Evolutionary conservation across 225 moss, liverwort and hornwort genomes (phyloP), one percentile per base, ranked within the genome.

Genomic region (Polytrichum formosum): DNA sequence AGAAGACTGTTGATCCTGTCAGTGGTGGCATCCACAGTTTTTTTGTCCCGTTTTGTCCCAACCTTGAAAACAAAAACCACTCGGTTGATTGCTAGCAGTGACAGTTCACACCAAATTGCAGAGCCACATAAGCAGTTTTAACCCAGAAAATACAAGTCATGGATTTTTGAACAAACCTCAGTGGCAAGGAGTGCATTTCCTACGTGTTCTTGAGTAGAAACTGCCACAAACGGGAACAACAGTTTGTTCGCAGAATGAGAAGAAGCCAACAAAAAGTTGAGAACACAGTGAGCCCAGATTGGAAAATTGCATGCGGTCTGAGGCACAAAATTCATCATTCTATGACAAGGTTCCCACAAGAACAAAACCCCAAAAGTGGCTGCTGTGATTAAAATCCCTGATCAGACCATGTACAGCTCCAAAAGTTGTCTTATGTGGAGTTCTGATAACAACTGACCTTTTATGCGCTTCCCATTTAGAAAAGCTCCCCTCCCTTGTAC

Each of bases 141-240:
- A 37, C 13, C 37, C 13, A 13, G 37, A 13, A 37, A 37, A 37
- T 13, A 0, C 4, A 21, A 10, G 60, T 60, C n/a, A 25, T 21
- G 21, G 0, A 21, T 60, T 25, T 63, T 28, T 20, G 18, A 16
- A 46, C 37, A 13, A 62, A 72, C 85, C 81, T 98, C 98, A 55
- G 98, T 94, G 26, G 84, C 98, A 22, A 94, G 76, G 33, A 98
- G 78, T 19, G 90, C 94, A 71, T 86, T 90, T 73, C 84, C 92
- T 64, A 98, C 83, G 20, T 88, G 80, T 29, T 76, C 68, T 73
- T 91, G 83, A 26, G 76, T 78, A 65, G 98, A 94, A 65, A 81
- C 89, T 80, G 67, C 72, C 81, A n/a, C 55, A 22, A n/a, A 29
- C 60, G 33, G 29, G 31, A 58, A 56, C 2, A 19, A n/a, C 56